These are phyloP conservation scores for Populus hybrid DNA, from an alignment of 441 rosid species.

Conservation along the genomic window DNA sequence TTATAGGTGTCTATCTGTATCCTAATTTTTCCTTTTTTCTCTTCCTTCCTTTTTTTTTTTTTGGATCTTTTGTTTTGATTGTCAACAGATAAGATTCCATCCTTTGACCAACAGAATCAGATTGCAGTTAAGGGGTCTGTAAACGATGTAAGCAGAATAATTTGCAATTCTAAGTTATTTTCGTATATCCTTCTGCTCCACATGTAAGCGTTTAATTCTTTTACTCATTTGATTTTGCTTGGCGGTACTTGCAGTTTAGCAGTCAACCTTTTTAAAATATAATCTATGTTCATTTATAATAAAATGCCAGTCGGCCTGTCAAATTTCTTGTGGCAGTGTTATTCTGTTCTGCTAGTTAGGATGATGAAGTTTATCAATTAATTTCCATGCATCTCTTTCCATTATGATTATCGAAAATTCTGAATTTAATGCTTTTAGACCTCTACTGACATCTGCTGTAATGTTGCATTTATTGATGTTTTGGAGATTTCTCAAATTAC, in stretches of 20 bases:
- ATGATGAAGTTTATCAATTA: constrained; percentile 3
- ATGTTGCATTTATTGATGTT: background rate
- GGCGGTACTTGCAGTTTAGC: constrained; percentile 7
- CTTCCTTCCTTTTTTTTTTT: too few relatives aligned
- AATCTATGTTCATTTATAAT: background rate
- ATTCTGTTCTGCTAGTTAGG: background rate
- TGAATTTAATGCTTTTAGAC: background rate
- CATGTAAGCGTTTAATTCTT: background rate
- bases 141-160: constrained; percentile 47
- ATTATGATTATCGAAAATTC: background rate
- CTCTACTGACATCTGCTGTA: background rate
- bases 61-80: background rate
- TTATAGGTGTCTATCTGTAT: background rate
- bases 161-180: constrained; percentile 11
- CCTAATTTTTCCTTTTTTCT: constrained; percentile 1
- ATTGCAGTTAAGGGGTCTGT: constrained; percentile 30
- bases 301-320: background rate
- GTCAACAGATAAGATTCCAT: constrained; percentile 47
- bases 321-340: background rate
- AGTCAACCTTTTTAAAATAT: background rate
- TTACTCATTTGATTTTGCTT: background rate
- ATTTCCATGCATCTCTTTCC: background rate
- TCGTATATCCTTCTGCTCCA: background rate
- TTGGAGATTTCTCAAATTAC: background rate
- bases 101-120: constrained; percentile 49